Conservation (phyloP, 805 yeast genomes). For the Metschnikowia lachancei region DNA sequence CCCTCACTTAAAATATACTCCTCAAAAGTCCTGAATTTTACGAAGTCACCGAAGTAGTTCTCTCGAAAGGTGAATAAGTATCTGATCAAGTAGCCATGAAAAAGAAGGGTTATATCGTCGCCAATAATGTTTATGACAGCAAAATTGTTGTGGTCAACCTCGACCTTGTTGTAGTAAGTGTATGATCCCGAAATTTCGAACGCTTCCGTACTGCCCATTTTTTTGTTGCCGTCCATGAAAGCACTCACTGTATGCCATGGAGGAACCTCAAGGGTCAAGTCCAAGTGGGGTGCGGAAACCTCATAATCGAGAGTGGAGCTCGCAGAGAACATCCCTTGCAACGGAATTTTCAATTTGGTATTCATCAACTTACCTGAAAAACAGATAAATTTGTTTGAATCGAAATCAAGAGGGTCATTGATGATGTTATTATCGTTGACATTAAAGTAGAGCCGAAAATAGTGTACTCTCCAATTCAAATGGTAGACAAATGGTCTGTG, state of each 20-base stretch:
- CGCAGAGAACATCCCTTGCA: slow-evolving; percentile 50
- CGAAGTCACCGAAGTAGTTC: slow-evolving; percentile 85
- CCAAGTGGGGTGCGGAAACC: slow-evolving; percentile 55
- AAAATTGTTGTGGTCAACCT: slow-evolving; percentile 66
- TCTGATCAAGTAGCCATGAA: slow-evolving; percentile 76
- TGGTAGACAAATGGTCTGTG: slow-evolving; percentile 70
- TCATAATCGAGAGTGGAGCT: slow-evolving; percentile 51
- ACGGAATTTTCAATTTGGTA: slow-evolving; percentile 54
- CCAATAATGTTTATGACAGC: slow-evolving; percentile 64
- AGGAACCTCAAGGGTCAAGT: slow-evolving; percentile 70
- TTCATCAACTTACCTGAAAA: slow-evolving; percentile 61
- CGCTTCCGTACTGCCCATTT: slow-evolving; percentile 65
- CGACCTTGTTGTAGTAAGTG: slow-evolving; percentile 55
- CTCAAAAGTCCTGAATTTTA: slow-evolving; percentile 81
- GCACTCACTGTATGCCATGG: slow-evolving; percentile 87
- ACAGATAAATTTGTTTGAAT: slow-evolving; percentile 73
- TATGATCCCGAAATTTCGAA: slow-evolving; percentile 65
- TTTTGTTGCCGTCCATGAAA: slow-evolving; percentile 55
- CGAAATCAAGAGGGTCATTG: slow-evolving; percentile 81
- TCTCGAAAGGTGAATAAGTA: slow-evolving; percentile 75
- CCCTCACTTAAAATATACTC: slow-evolving; percentile 52
- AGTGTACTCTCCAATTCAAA: slow-evolving; percentile 55
- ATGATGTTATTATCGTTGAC: slow-evolving; percentile 86
- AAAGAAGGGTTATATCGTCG: slow-evolving; percentile 61
- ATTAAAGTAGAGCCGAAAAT: slow-evolving; percentile 65